Base-by-base conservation (phyloP, 2,329 filamentous ascomycete species). In the Penicillium sp. region DNA sequence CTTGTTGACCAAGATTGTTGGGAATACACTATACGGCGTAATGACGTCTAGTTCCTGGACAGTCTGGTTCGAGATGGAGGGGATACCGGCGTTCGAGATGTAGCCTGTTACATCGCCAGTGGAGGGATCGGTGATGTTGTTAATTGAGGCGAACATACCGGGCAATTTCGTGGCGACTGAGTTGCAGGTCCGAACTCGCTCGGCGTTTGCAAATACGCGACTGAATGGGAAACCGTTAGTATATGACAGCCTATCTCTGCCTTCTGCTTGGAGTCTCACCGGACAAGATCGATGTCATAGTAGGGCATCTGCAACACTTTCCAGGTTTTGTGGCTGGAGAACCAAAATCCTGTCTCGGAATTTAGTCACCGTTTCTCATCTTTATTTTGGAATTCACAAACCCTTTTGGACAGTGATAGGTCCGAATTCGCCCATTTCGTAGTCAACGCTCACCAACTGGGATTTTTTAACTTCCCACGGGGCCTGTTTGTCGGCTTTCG, bases 281-380 rank as follows among this genome's bases (percentile, higher is more conserved):
- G 67, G 12, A 78, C 68, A 43, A 79, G 70, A 25, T 77, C 70
- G 23, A 78, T 67, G 41, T 78, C 76, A 51, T 73, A 75, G 56
- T 78, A 79, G 0, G 77, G 77, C 59, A 79, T 68, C 65, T 79
- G 72, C 23, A 79, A 61, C 6, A 75, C 70, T 41, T 79, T 79
- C 76, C 77, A 78, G 4, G 70, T 72, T 50, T 79, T 76, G 39
- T 78, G 75, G 38, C 68, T 70, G 8, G 75, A 77, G 61, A 78
- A 78, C 75, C 75, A 77, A 47, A 68, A 78, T 53, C 63, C 63
- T 65, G n/a, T 39, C 31, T 8, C 3, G 15, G 10, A 4, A 44
- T 21, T 35, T n/a, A 48, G 54, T 7, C 21, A 21, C 39, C 23
- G n/a, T 7, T 10, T 25, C 10, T 19, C 7, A 23, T 17, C 4